A percentile compares a stretch with the other conserved stretches of the same genome.
Conservation (phyloP, 1,284 basidiomycete species). For the Rhodofomes roseus region DNA sequence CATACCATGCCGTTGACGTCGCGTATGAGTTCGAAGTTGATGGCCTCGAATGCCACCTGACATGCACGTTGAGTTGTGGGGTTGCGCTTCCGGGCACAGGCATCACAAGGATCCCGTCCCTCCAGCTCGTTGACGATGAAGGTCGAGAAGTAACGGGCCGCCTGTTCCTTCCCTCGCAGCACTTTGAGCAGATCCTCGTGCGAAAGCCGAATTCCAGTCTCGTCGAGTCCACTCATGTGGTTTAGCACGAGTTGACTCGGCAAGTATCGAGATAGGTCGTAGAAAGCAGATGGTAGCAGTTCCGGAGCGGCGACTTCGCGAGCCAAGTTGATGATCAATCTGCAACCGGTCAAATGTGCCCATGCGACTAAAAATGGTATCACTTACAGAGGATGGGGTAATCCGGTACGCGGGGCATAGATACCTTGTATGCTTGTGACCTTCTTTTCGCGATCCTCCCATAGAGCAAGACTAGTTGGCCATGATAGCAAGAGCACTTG, state of each 20-base stretch:
- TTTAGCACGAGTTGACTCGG: slow-evolving; percentile 40
- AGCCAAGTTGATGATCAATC: slow-evolving; percentile 40
- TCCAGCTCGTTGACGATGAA: slow-evolving; percentile 71
- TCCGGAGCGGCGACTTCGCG: slow-evolving; percentile 33
- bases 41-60: slow-evolving; percentile 64
- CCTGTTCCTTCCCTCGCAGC: slow-evolving; percentile 64
- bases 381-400: slow-evolving; percentile 66
- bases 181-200: slow-evolving; percentile 52
- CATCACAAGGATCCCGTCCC: slow-evolving; percentile 46
- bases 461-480: slow-evolving; percentile 54
- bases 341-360: slow-evolving; percentile 27
- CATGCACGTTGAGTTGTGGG: slow-evolving; percentile 46
- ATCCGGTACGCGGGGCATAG: slow-evolving; percentile 47
- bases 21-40: slow-evolving; percentile 66
- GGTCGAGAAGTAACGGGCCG: slow-evolving; percentile 67
- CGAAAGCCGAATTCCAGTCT: slow-evolving; percentile 34
- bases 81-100: slow-evolving; percentile 48
- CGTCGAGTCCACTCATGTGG: slow-evolving; percentile 23
- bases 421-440: slow-evolving; percentile 44
- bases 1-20: slow-evolving; percentile 66
- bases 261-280: slow-evolving; percentile 45
- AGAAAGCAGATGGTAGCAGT: slow-evolving; percentile 47
- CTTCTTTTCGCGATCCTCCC: slow-evolving; percentile 59
- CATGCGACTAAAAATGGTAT: neutral
- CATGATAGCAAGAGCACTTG: slow-evolving; percentile 46